phyloP scores from a whole-genome alignment of 2,329 filamentous ascomycete species.

The Gnomoniopsis sp. region DNA sequence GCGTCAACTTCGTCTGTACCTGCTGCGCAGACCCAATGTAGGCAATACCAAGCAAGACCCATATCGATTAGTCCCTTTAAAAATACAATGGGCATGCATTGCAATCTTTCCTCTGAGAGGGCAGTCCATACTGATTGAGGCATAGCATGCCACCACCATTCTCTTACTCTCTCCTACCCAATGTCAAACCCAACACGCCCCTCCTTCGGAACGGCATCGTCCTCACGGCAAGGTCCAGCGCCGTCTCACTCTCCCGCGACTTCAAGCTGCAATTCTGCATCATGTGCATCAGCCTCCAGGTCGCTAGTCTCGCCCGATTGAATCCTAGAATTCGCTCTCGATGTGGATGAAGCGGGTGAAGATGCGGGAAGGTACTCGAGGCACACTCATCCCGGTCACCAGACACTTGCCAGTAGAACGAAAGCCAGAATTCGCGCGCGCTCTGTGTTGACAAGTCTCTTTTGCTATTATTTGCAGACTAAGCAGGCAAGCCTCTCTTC shows the following conservation, averaged over 20 bases:
- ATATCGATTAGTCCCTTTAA: neutral
- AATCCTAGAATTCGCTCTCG: neutral
- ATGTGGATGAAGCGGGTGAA: neutral
- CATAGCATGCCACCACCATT: neutral
- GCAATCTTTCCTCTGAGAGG: neutral
- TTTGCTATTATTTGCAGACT: conserved; percentile 20
- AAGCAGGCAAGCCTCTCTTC: conserved; percentile 78
- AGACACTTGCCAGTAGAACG: neutral
- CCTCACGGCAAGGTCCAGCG: neutral
- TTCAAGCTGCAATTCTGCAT: neutral
- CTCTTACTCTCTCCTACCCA: neutral
- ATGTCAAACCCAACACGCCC: neutral
- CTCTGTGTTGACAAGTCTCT: neutral
- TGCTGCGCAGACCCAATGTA: no score
- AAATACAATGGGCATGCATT: neutral
- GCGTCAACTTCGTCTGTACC: no score
- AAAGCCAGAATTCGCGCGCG: neutral
- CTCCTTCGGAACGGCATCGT: neutral
- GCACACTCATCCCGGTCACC: conserved; percentile 1
- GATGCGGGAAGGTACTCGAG: neutral
- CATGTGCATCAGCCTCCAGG: neutral
- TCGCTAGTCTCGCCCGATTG: neutral
- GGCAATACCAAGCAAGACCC: no score
- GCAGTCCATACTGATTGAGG: neutral
- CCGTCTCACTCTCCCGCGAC: neutral